Base-by-base conservation (phyloP, 176 grass and related monocot genomes). In the Ananas comosus region DNA sequence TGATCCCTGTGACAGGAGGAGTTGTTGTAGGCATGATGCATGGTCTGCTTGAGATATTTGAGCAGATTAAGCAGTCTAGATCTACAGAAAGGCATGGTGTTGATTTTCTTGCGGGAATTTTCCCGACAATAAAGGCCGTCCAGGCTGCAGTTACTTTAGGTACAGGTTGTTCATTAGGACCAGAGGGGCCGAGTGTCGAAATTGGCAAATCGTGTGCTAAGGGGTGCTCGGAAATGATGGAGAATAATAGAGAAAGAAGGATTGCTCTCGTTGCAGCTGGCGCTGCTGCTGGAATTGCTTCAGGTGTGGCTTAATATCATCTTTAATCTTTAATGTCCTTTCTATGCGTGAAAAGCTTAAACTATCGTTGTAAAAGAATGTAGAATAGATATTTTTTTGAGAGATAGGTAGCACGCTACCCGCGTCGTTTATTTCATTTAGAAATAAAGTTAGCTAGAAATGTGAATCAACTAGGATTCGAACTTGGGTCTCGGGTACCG, bases 211-310 rank as follows among this genome's bases (percentile, higher is more conserved):
- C 89, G 0, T 97, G 94, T 12, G 94, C 94, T 53, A 82, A 88
- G 81, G 94, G 94, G n/a, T 97, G 94, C 71, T 91, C 94, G 64
- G 89, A 97, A 83, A 92, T 97, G 94, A 97, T 97, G 94, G 94
- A 97, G 52, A 92, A 97, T 76, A 92, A 97, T 61, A 87, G 94
- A 58, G 94, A 97, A 69, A 76, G 94, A 50, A 90, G 82, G 54
- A 97, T 92, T 70, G 94, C 94, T 81, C 86, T 97, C 73, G 73
- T 97, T 79, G 94, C 94, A 50, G 89, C 94, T 17, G 89, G 94
- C 69, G 91, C 94, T 33, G 94, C 94, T 83, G 94, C 94, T 85
- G 94, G 94, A 83, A 97, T 97, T 65, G 94, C 94, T 89, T 96
- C 93, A 90, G 93, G 93, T 92, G 85, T 69, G 68, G 24, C 63